Conservation (phyloP, 2,329 filamentous ascomycete species). For the Talaromyces amestolkiae region DNA sequence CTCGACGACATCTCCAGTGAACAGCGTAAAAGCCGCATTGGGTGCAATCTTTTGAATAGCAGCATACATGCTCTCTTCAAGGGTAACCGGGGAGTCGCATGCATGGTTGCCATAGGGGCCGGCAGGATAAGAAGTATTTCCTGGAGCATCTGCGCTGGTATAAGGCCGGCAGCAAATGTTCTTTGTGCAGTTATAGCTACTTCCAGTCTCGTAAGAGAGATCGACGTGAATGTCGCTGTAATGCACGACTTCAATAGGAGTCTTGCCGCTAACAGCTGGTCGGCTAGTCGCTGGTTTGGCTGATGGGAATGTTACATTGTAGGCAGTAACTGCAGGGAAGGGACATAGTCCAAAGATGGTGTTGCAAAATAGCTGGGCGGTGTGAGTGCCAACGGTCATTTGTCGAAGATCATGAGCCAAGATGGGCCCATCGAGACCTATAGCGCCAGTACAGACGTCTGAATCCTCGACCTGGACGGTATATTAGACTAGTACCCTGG, state of each 20-base stretch:
- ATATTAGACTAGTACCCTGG: neutral
- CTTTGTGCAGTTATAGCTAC: slow-evolving; percentile 56
- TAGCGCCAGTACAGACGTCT: slow-evolving; percentile 56
- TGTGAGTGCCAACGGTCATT: slow-evolving; percentile 50
- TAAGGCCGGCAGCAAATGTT: slow-evolving; percentile 60
- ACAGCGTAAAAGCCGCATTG: slow-evolving; percentile 51
- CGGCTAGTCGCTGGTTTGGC: slow-evolving; percentile 40
- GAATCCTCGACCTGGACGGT: slow-evolving; percentile 47
- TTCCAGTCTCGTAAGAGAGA: slow-evolving; percentile 53
- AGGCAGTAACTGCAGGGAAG: slow-evolving; percentile 47
- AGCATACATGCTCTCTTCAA: slow-evolving; percentile 55
- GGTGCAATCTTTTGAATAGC: slow-evolving; percentile 44
- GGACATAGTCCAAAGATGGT: slow-evolving; percentile 55
- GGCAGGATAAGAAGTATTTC: slow-evolving; percentile 49
- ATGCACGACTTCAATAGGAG: slow-evolving; percentile 56
- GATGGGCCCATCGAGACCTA: slow-evolving; percentile 54
- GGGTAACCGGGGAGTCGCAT: slow-evolving; percentile 51
- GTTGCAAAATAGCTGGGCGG: slow-evolving; percentile 53
- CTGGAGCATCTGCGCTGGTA: slow-evolving; percentile 48
- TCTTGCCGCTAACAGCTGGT: slow-evolving; percentile 47
- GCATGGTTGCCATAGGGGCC: slow-evolving; percentile 53
- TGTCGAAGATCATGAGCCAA: slow-evolving; percentile 51
- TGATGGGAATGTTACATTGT: slow-evolving; percentile 46
- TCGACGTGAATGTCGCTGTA: slow-evolving; percentile 62
- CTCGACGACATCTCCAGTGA: slow-evolving; percentile 60